These are phyloP conservation scores for Paraleonurus japonicus DNA, from an alignment of 257 asterid genomes.

Conservation along the genomic window DNA sequence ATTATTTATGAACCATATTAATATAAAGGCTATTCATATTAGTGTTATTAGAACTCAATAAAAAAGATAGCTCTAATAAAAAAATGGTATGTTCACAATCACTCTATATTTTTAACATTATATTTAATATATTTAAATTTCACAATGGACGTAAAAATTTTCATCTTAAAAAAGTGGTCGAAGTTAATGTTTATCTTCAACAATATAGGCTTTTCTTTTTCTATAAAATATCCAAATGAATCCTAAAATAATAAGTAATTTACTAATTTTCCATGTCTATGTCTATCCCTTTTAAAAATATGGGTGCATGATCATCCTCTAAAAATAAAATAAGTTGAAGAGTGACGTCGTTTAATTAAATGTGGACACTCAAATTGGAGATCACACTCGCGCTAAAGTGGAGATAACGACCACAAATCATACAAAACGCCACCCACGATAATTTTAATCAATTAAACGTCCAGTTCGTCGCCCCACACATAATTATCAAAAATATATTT, in stretches of 20 bases:
- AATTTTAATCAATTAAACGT: slow-evolving; percentile 23
- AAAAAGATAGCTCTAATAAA: too few species aligned
- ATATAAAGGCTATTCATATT: too few species aligned
- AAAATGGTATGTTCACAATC: too few species aligned
- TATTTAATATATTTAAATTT: too few species aligned
- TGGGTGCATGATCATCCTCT: neutral
- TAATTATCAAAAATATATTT: neutral
- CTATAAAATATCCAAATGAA: neutral
- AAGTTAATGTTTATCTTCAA: too few species aligned
- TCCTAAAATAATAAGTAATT: neutral
- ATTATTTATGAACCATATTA: too few species aligned
- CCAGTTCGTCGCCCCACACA: slow-evolving; percentile 21
- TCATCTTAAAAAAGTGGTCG: too few species aligned
- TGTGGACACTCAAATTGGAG: neutral
- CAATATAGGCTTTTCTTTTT: neutral
- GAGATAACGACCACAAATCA: slow-evolving; percentile 11
- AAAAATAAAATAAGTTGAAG: neutral
- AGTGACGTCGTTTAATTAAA: slow-evolving; percentile 25
- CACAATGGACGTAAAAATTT: too few species aligned
- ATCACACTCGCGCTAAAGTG: slow-evolving; percentile 23
- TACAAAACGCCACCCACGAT: slow-evolving; percentile 21
- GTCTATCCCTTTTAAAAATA: neutral
- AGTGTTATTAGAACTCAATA: too few species aligned
- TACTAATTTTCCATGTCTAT: neutral
- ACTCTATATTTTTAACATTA: too few species aligned